Evolutionary conservation across 345 rosid genomes (phyloP), one percentile per base, ranked within the genome.

Genomic region (Carallia brachiata): DNA sequence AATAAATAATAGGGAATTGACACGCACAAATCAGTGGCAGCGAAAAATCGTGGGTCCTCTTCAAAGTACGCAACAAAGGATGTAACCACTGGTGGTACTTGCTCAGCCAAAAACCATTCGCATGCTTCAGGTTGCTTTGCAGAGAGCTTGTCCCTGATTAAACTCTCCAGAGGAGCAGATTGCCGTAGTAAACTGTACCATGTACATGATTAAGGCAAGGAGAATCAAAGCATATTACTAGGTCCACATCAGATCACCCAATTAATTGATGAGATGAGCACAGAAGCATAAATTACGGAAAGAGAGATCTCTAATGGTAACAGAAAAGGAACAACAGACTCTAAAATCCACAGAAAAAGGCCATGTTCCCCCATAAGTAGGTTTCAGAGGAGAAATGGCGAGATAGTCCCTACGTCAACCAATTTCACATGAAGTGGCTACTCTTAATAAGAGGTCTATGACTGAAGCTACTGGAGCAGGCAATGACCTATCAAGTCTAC

Each of bases 61-160:
- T 93, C 97, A 79, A 90, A 87, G 62, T 68, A 83, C 82, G 73
- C 83, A 52, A 90, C 78, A 83, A 90, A 88, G 61, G 87, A 84
- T 54, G 88, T 61, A 70, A 85, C 86, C 55, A 77, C 85, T 40
- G 70, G 61, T 39, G 98, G 98, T 68, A 89, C 78, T 76, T 88
- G 93, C 78, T 86, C 87, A 44, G 91, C 81, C 90, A 86, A 93
- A 77, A 93, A 87, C 98, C 96, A 84, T 18, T 89, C 92, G 73
- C 77, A 83, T 53, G 83, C 84, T 78, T 89, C 90, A 73, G 90
- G 87, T 66, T 86, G 92, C 77, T 89, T 92, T 74, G 84, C 85
- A 52, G 90, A 88, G 65, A 92, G 75, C 77, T 95, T 83, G 52
- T 90, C 96, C 85, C 90, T 85, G 77, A 95, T 92, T 80, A 83